phyloP scores from a whole-genome alignment of 1,284 basidiomycete genomes.

The Heterobasidion annosum region DNA sequence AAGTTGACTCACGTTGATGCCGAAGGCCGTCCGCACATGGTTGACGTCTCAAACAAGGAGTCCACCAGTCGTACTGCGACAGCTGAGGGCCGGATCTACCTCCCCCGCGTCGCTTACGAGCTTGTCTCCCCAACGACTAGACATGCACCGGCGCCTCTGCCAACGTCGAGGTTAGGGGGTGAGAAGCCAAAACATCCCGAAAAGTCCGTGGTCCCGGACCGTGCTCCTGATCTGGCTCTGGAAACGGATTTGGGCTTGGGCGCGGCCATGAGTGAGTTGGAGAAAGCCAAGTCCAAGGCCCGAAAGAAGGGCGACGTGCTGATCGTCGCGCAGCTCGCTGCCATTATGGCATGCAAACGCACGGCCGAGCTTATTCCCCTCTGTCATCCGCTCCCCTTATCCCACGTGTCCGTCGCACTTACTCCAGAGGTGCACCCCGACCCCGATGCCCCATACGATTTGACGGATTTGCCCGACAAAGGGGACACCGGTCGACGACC shows the following conservation, averaged over 20 bases:
- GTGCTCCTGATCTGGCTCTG: too few relatives aligned
- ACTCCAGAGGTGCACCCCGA: conserved; percentile 27
- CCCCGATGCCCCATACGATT: background rate
- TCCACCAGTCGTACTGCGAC: conserved; percentile 64
- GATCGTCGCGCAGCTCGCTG: conserved; percentile 74
- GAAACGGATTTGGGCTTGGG: background rate
- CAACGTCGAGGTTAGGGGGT: background rate
- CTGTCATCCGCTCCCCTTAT: conserved; percentile 73
- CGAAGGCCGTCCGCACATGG: conserved; percentile 70
- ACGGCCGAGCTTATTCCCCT: conserved; percentile 79
- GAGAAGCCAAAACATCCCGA: background rate
- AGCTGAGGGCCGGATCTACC: conserved; percentile 71
- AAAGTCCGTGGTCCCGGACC: too few relatives aligned
- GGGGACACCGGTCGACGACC: background rate
- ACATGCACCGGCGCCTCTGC: background rate
- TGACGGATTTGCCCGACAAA: background rate
- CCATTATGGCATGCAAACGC: conserved; percentile 80
- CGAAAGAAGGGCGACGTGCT: conserved; percentile 70
- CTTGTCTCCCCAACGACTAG: conserved; percentile 36
- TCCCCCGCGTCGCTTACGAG: conserved; percentile 56
- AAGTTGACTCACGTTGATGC: conserved; percentile 64
- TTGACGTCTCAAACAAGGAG: conserved; percentile 63
- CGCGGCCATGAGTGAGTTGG: conserved; percentile 8
- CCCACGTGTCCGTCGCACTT: conserved; percentile 59
- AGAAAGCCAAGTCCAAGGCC: conserved; percentile 37